phyloP scores from a whole-genome alignment of 257 asterid species.

The Apocynum venetum region DNA sequence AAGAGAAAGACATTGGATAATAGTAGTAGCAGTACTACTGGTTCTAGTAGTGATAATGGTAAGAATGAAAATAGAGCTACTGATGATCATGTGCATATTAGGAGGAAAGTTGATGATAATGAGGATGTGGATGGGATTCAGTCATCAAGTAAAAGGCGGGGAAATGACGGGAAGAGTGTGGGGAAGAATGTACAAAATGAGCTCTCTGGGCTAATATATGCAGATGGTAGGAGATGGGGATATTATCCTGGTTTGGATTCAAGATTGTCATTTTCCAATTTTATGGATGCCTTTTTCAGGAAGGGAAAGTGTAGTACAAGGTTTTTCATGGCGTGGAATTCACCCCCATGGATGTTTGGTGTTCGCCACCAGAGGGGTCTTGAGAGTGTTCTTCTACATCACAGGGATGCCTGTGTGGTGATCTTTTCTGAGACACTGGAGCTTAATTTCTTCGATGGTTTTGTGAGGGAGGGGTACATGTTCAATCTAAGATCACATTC shows the following conservation, averaged over 20 bases:
- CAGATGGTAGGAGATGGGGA: conserved; percentile 97
- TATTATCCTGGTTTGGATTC: conserved; percentile 78
- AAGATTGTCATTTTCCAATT: conserved; percentile 59
- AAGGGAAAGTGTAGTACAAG: conserved; percentile 66
- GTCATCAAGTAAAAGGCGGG: conserved; percentile 11
- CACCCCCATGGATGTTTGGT: conserved; percentile 93
- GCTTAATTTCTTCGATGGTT: conserved; percentile 79
- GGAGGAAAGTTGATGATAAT: conserved; percentile 12
- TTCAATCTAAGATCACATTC: conserved; percentile 6
- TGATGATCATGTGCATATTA: not conserved
- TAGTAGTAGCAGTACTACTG: conserved; percentile 16
- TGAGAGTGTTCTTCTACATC: conserved; percentile 79
- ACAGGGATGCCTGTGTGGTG: conserved; percentile 73
- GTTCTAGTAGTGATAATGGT: not conserved
- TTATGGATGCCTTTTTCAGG: conserved; percentile 75
- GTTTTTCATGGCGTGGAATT: conserved; percentile 95
- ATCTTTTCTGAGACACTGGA: conserved; percentile 93
- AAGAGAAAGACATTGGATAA: conserved; percentile 57
- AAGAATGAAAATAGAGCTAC: not conserved
- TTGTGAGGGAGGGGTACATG: conserved; percentile 73
- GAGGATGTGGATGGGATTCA: not conserved
- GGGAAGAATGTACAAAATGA: conserved; percentile 17
- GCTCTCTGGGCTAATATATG: conserved; percentile 46
- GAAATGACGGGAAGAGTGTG: conserved; percentile 2
- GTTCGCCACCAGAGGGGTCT: conserved; percentile 85